Evolutionary conservation across 148 eudicot genomes (phyloP).

Genomic region (Rhododendron williamsianum): DNA sequence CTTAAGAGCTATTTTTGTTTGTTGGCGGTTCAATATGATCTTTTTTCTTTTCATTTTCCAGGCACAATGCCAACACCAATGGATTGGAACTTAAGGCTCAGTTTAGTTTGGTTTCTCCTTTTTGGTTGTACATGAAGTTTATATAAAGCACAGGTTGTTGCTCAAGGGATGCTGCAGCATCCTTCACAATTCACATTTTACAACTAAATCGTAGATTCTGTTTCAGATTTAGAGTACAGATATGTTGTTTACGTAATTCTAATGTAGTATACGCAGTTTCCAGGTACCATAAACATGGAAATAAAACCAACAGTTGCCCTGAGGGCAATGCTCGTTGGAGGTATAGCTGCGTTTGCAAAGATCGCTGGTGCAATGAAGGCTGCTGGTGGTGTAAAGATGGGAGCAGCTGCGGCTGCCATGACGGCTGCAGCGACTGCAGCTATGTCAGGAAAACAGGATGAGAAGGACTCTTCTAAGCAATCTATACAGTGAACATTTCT

Average conservation of each 20-base stretch:
- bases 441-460: slow-evolving; percentile 59
- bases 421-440: slow-evolving; percentile 90
- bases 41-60: background rate
- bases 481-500: slow-evolving; percentile 25
- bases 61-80: background rate
- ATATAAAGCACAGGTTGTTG: background rate
- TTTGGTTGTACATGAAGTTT: background rate
- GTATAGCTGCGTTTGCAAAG: slow-evolving; percentile 83
- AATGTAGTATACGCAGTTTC: background rate
- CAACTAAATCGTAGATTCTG: background rate
- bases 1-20: background rate
- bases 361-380: slow-evolving; percentile 75
- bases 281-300: slow-evolving; percentile 37
- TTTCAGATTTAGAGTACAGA: background rate
- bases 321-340: slow-evolving; percentile 86
- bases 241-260: background rate
- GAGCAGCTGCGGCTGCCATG: slow-evolving; percentile 90
- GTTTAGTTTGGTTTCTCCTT: background rate
- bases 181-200: background rate
- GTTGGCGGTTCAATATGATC: background rate
- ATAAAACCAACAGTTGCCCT: slow-evolving; percentile 86
- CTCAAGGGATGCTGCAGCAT: background rate
- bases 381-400: slow-evolving; percentile 77
- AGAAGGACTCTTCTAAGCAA: slow-evolving; percentile 28
- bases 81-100: background rate